Percentiles rank a stretch among this genome's conserved stretches.
phyloP scores from a whole-genome alignment of 352 stramenopile species.

The Blastocystis sp. region DNA sequence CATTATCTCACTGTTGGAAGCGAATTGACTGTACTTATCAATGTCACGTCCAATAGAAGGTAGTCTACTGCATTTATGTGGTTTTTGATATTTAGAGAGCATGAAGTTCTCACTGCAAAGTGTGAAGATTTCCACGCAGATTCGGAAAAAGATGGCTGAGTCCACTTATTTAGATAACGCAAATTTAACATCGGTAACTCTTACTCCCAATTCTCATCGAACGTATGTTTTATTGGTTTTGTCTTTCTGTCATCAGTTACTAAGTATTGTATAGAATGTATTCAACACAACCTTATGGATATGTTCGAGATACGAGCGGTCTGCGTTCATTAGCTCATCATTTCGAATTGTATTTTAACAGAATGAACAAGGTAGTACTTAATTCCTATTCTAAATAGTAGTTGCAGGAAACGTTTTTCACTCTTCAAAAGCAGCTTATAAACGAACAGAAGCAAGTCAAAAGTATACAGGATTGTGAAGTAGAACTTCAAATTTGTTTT shows the following conservation, averaged over 20 bases:
- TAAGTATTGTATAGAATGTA: background rate
- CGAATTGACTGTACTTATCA: background rate
- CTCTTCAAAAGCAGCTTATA: background rate
- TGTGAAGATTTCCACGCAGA: background rate
- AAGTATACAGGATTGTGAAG: background rate
- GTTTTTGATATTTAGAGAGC: background rate
- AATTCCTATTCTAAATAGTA: background rate
- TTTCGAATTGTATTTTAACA: conserved; percentile 35
- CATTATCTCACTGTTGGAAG: background rate
- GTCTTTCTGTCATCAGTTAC: background rate
- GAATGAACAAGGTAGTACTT: conserved; percentile 10
- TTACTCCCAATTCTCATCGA: background rate
- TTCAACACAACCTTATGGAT: conserved; percentile 11
- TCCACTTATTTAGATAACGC: conserved; percentile 35
- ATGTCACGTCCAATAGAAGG: conserved; percentile 27
- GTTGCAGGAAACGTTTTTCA: background rate
- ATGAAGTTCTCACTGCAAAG: conserved; percentile 28
- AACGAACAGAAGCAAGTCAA: background rate
- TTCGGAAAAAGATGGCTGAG: background rate
- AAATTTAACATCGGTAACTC: conserved; percentile 1
- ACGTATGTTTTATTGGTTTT: background rate
- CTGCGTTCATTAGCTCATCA: conserved; percentile 11
- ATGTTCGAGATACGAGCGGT: background rate
- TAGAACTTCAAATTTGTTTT: conserved; percentile 17
- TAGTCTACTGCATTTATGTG: background rate